Evolutionary conservation across 176 grass and related monocot genomes (phyloP).

Genomic region (Carex littledalei): DNA sequence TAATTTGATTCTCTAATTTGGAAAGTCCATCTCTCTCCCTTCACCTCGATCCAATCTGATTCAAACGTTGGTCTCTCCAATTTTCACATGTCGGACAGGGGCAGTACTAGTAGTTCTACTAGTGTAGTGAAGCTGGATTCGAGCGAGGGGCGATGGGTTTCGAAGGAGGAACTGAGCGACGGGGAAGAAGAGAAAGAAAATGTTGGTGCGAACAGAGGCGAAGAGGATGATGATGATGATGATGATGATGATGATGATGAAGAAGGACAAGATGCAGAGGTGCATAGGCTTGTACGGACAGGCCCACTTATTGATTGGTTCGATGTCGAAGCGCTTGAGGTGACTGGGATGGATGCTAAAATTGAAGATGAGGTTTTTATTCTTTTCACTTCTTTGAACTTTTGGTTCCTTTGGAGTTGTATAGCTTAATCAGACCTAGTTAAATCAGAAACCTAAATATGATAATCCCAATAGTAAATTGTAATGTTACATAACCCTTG

Average conservation of each 20-base stretch:
- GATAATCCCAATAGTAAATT: background rate
- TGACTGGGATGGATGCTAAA: constrained; percentile 30
- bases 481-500: background rate
- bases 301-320: constrained; percentile 68
- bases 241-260: constrained; percentile 18
- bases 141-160: constrained; percentile 56
- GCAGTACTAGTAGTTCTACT: background rate
- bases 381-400: background rate
- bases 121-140: constrained; percentile 45
- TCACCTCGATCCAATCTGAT: constrained; percentile 7
- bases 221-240: constrained; percentile 26
- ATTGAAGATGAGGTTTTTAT: constrained; percentile 11
- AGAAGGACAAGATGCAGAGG: constrained; percentile 17
- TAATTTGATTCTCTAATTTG: background rate
- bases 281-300: constrained; percentile 53
- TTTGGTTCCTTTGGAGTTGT: background rate
- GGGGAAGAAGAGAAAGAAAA: constrained; percentile 1
- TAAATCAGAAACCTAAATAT: background rate
- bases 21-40: background rate
- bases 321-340: constrained; percentile 78
- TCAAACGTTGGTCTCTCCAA: background rate
- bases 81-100: constrained; percentile 29
- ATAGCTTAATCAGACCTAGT: background rate
- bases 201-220: constrained; percentile 12
- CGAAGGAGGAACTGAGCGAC: constrained; percentile 48